Conservation (phyloP, 2,329 filamentous ascomycete genomes). For the Ophiostoma triangulosporum region DNA sequence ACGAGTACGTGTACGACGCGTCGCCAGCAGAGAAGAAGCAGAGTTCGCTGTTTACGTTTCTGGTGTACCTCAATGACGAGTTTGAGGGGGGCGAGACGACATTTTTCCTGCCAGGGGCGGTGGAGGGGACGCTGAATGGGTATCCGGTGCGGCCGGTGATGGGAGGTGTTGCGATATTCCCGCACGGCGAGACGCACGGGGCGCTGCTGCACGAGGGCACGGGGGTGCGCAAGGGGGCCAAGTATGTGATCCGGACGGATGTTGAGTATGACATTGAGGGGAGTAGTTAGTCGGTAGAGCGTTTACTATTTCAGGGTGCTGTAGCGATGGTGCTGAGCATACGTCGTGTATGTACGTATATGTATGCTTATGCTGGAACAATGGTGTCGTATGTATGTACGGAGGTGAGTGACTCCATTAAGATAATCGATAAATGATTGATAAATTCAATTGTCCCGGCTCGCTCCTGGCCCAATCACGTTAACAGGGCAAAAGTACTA, state of each 20-base stretch:
- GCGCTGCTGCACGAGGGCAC: slow-evolving; percentile 58
- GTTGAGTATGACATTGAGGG: slow-evolving; percentile 52
- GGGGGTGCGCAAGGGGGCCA: slow-evolving; percentile 50
- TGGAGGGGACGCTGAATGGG: slow-evolving; percentile 54
- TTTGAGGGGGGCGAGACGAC: slow-evolving; percentile 60
- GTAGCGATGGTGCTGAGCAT: not conserved
- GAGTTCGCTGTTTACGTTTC: slow-evolving; percentile 55
- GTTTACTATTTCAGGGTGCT: not conserved
- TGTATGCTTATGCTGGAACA: no score
- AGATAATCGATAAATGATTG: not conserved
- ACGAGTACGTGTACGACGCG: slow-evolving; percentile 52
- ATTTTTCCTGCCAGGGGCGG: slow-evolving; percentile 51
- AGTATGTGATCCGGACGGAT: slow-evolving; percentile 59
- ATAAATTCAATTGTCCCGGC: not conserved
- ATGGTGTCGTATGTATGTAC: not conserved
- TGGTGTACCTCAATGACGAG: slow-evolving; percentile 58
- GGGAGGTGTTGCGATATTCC: slow-evolving; percentile 55
- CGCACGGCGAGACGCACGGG: slow-evolving; percentile 53
- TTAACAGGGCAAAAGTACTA: not conserved
- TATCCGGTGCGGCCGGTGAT: slow-evolving; percentile 56
- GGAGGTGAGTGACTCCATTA: not conserved
- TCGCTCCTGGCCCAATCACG: not conserved
- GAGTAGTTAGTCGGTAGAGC: not conserved
- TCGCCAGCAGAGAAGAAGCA: slow-evolving; percentile 46
- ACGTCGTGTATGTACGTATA: not conserved